Evolutionary conservation across 352 stramenopile species (phyloP), one percentile per base, ranked within the genome.

Genomic region (Plasmopara muralis): DNA sequence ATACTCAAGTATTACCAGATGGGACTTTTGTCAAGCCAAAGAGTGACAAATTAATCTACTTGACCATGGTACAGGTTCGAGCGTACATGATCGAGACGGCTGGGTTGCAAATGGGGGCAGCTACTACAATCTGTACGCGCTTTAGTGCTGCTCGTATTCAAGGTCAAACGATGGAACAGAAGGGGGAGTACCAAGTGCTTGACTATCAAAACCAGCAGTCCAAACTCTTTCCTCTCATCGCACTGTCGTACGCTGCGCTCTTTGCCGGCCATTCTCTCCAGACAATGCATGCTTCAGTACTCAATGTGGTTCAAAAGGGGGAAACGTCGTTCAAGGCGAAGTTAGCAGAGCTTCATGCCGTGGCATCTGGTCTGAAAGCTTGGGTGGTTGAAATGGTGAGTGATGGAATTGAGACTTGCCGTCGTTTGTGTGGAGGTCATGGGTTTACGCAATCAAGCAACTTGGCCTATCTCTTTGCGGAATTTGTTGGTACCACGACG

Each of bases 1-100:
- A 68, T 50, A 55, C 60, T 4, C 66, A 72, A 40, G 75, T 89
- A 39, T 30, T 79, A 9, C 64, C 73, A 0, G 69, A 89, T 43
- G 77, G 77, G 13, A 79, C 64, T 28, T 85, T 75, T 49, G 49
- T 79, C 8, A 68, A 82, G 66, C 74, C 74, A 4, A 64, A 79
- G 60, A 83, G 68, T 47, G 72, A 85, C 63, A 84, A 84, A 52
- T 53, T 87, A 15, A 69, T 83, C 47, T 86, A 85, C 53, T 54
- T 83, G 25, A 83, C 75, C 0, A 83, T 82, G 72, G 65, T 79
- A 5, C 55, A 66, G 4, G 55, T 83, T 0, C 65, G 75, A 34
- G 66, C 72, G 25, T 61, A 62, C 20, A 42, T 69, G 47, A 59
- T 69, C 18, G 44, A 59, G 18, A 50, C 28, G 18, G 37, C 54